These are phyloP conservation scores for Globisporangium nodosum DNA, from an alignment of 352 stramenopile genomes.

Conservation along the genomic window DNA sequence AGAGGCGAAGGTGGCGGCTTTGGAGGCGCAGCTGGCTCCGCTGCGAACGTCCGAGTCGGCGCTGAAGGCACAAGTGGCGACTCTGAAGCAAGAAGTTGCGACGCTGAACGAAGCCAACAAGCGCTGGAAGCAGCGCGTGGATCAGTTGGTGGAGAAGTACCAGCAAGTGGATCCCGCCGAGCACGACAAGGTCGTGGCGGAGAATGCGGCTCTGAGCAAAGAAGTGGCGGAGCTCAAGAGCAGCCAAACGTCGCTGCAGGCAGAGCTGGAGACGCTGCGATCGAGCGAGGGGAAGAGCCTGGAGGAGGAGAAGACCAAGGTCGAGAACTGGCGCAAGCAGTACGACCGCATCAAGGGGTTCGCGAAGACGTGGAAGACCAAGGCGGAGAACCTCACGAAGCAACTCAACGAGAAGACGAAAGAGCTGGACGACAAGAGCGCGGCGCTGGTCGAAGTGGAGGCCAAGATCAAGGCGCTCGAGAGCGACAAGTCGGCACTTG, in stretches of 20 bases:
- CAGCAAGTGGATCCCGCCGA: slow-evolving; percentile 73
- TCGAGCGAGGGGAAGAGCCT: slow-evolving; percentile 39
- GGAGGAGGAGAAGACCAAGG: slow-evolving; percentile 61
- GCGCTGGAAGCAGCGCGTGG: slow-evolving; percentile 74
- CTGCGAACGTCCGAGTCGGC: slow-evolving; percentile 35
- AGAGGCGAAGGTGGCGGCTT: slow-evolving; percentile 33
- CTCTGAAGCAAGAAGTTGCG: slow-evolving; percentile 56
- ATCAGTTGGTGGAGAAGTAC: slow-evolving; percentile 81
- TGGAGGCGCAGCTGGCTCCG: slow-evolving; percentile 51
- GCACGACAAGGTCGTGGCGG: slow-evolving; percentile 58
- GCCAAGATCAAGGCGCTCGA: slow-evolving; percentile 29
- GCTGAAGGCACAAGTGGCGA: slow-evolving; percentile 47
- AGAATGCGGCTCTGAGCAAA: slow-evolving; percentile 46
- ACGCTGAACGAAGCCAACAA: slow-evolving; percentile 59
- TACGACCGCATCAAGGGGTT: slow-evolving; percentile 80
- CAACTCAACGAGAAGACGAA: slow-evolving; percentile 67
- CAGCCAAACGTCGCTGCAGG: slow-evolving; percentile 29
- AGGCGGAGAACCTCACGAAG: slow-evolving; percentile 60
- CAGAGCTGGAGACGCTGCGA: slow-evolving; percentile 43
- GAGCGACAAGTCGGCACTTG: slow-evolving; percentile 35
- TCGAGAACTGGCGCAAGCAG: slow-evolving; percentile 66
- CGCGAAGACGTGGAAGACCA: slow-evolving; percentile 80
- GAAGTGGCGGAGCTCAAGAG: slow-evolving; percentile 40
- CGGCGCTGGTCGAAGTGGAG: slow-evolving; percentile 30
- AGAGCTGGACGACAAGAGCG: slow-evolving; percentile 42